Conservation (phyloP, 1,284 basidiomycete species). For the Apiotrichum porosum region DNA sequence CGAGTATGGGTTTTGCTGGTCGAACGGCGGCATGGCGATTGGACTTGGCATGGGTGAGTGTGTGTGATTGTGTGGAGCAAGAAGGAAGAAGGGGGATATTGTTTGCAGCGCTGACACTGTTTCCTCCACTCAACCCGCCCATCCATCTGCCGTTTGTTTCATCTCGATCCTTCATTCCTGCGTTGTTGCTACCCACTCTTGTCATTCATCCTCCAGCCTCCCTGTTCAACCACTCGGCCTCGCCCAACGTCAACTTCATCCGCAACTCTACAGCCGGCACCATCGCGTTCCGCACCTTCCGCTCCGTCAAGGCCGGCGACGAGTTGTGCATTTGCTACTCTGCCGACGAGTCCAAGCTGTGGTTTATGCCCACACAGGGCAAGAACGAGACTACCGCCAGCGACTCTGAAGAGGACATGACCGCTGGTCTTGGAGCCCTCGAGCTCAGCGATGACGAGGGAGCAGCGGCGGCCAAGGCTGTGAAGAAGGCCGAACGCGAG, state of each 20-base stretch:
- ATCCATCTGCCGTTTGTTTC: not conserved
- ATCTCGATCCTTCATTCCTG: too few species aligned
- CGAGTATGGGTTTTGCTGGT: slow-evolving; percentile 82
- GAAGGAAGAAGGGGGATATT: not conserved
- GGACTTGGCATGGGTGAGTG: slow-evolving; percentile 74
- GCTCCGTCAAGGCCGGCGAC: slow-evolving; percentile 30
- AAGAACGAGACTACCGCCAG: not conserved
- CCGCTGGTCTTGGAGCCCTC: slow-evolving; percentile 2
- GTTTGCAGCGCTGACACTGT: too few species aligned
- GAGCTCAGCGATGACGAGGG: slow-evolving; percentile 5
- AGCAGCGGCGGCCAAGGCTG: slow-evolving; percentile 2
- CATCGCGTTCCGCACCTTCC: slow-evolving; percentile 35
- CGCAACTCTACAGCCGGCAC: slow-evolving; percentile 26
- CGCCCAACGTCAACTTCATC: slow-evolving; percentile 47
- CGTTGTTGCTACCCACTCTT: not conserved
- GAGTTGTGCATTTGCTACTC: slow-evolving; percentile 47
- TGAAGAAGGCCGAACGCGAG: not conserved
- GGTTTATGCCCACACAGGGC: slow-evolving; percentile 33
- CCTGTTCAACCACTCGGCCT: slow-evolving; percentile 49
- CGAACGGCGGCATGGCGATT: slow-evolving; percentile 71
- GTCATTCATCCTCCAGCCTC: slow-evolving; percentile 27
- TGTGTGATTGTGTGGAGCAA: too few species aligned
- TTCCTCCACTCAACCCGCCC: not conserved
- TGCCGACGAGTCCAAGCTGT: slow-evolving; percentile 46
- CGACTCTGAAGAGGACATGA: slow-evolving; percentile 10